Evolutionary conservation across 1,284 basidiomycete genomes (phyloP).

Genomic region (Moniliophthora roreri): DNA sequence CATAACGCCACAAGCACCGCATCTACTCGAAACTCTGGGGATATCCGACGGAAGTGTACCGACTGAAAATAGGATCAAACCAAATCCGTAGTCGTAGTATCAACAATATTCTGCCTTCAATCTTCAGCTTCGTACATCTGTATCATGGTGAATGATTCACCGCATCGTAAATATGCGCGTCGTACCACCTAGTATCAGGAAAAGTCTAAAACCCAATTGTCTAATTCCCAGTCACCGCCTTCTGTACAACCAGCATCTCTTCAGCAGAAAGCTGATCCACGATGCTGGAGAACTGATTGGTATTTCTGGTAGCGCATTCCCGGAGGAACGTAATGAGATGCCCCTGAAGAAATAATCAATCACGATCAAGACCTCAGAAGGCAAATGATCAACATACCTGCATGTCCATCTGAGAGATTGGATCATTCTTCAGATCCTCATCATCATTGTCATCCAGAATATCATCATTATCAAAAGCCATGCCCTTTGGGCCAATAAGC

Average conservation of each 20-base stretch:
- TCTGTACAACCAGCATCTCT: slow-evolving; percentile 67
- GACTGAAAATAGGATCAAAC: too few relatives aligned
- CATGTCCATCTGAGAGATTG: slow-evolving; percentile 87
- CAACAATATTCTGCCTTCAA: too few relatives aligned
- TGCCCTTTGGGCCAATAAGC: slow-evolving; percentile 64
- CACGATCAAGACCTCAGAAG: neutral
- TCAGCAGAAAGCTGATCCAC: slow-evolving; percentile 67
- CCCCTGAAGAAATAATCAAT: slow-evolving; percentile 39
- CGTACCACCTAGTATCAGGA: too few relatives aligned
- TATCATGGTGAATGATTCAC: too few relatives aligned
- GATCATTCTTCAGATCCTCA: slow-evolving; percentile 86
- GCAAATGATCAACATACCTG: slow-evolving; percentile 50
- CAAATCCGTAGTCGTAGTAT: too few relatives aligned
- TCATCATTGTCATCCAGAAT: slow-evolving; percentile 71
- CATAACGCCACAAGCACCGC: too few relatives aligned
- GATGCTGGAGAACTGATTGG: slow-evolving; percentile 62
- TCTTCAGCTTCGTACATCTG: too few relatives aligned
- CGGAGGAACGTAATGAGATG: slow-evolving; percentile 70
- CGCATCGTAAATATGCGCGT: too few relatives aligned
- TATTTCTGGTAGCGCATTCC: slow-evolving; percentile 67
- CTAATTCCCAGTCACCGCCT: slow-evolving; percentile 16
- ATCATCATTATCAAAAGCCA: slow-evolving; percentile 73
- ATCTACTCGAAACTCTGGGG: too few relatives aligned
- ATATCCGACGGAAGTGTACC: too few relatives aligned
- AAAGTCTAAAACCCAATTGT: neutral